These are phyloP conservation scores for Pichia cactophila DNA, from an alignment of 1,139 yeast species.

Conservation along the genomic window DNA sequence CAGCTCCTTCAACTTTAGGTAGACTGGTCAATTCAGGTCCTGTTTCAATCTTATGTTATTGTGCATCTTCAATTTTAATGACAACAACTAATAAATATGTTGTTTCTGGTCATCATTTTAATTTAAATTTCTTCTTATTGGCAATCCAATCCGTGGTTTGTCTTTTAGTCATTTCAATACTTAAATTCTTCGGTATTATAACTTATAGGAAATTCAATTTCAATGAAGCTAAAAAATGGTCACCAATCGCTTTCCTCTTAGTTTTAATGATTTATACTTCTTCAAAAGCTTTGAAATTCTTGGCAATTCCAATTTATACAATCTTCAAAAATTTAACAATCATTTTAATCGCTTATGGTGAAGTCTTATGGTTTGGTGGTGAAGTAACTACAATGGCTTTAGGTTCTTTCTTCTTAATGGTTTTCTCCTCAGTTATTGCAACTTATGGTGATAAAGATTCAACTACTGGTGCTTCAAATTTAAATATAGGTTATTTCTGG, in stretches of 20 bases:
- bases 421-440: slow-evolving; percentile 85
- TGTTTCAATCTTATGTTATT: slow-evolving; percentile 77
- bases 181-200: slow-evolving; percentile 69
- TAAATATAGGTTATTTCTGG: slow-evolving; percentile 90
- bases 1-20: slow-evolving; percentile 15
- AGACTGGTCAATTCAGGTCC: slow-evolving; percentile 74
- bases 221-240: slow-evolving; percentile 90
- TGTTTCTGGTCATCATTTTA: slow-evolving; percentile 72
- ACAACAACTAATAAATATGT: slow-evolving; percentile 97
- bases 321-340: slow-evolving; percentile 96
- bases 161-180: slow-evolving; percentile 57
- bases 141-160: slow-evolving; percentile 81
- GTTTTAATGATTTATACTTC: slow-evolving; percentile 95
- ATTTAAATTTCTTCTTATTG: slow-evolving; percentile 83
- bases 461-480: slow-evolving; percentile 34
- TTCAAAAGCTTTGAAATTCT: slow-evolving; percentile 85
- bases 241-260: slow-evolving; percentile 82
- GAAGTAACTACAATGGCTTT: slow-evolving; percentile 84
- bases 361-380: slow-evolving; percentile 96
- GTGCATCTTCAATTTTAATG: slow-evolving; percentile 91
- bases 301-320: slow-evolving; percentile 92
- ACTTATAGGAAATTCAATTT: slow-evolving; percentile 79
- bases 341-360: slow-evolving; percentile 95
- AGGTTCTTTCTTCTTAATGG: slow-evolving; percentile 84
- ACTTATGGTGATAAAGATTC: slow-evolving; percentile 73